A percentile compares a stretch with the other conserved stretches of the same genome.
Evolutionary conservation across 352 stramenopile genomes (phyloP).

Genomic region (Pythium aristosporum): DNA sequence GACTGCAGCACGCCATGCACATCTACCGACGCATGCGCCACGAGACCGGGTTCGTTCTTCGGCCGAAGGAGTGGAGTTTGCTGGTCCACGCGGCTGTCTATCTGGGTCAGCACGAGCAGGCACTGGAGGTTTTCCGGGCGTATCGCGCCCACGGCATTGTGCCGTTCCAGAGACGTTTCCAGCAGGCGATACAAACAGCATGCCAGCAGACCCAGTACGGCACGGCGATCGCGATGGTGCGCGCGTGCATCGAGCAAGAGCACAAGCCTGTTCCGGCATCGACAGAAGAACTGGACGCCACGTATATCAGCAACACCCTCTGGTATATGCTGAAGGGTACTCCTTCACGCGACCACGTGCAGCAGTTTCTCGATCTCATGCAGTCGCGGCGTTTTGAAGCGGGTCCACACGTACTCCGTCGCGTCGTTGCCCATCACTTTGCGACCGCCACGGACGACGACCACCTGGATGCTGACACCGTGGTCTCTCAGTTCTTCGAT

Average conservation of each 20-base stretch:
- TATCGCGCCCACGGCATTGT: conserved; percentile 39
- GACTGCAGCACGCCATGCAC: conserved; percentile 35
- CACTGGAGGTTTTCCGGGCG: conserved; percentile 43
- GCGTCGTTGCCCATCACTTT: conserved; percentile 27
- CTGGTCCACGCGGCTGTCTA: conserved; percentile 49
- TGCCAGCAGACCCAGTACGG: conserved; percentile 32
- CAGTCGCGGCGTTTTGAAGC: conserved; percentile 30
- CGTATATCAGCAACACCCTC: conserved; percentile 47
- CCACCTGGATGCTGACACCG: conserved; percentile 10
- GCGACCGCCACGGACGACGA: conserved; percentile 22
- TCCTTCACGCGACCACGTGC: conserved; percentile 31
- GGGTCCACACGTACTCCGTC: conserved; percentile 36
- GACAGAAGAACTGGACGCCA: conserved; percentile 10
- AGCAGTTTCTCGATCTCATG: conserved; percentile 25
- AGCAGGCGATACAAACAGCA: conserved; percentile 38
- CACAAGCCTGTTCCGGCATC: background rate
- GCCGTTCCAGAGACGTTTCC: conserved; percentile 39
- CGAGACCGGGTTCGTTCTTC: conserved; percentile 43
- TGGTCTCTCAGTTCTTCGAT: conserved; percentile 13
- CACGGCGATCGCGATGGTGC: conserved; percentile 43
- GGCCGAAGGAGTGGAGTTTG: conserved; percentile 40
- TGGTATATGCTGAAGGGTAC: conserved; percentile 52
- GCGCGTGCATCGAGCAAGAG: conserved; percentile 18
- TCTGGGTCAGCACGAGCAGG: conserved; percentile 31
- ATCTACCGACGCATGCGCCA: conserved; percentile 32